A percentile compares a stretch with the other conserved stretches of the same genome.
Evolutionary conservation across 2,329 filamentous ascomycete genomes (phyloP).

Genomic region (Pestalotiopsis sp.): DNA sequence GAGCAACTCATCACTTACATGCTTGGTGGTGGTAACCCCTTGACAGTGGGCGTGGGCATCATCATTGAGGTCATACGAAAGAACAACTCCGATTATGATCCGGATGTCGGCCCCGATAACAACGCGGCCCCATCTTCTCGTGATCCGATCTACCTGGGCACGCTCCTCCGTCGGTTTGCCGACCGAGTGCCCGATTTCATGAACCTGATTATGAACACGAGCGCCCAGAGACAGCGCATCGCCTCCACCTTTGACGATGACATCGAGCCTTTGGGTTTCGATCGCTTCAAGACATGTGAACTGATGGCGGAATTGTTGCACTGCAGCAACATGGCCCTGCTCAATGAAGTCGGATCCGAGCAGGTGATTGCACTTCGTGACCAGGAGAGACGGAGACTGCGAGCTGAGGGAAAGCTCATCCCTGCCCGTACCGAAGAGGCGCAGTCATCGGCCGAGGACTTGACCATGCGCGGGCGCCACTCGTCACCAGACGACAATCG

Average conservation of each 20-base stretch:
- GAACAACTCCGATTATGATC: constrained; percentile 98
- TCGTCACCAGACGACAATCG: constrained; percentile 63
- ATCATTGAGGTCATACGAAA: constrained; percentile 98
- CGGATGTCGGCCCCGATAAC: constrained; percentile 82
- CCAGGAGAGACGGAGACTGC: constrained; percentile 77
- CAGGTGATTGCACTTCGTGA: constrained; percentile 82
- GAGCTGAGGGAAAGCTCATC: constrained; percentile 76
- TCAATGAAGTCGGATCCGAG: constrained; percentile 91
- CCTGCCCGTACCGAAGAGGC: constrained; percentile 41
- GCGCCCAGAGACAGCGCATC: constrained; percentile 73
- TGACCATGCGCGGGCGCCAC: constrained; percentile 60
- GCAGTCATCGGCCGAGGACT: constrained; percentile 60
- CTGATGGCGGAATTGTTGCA: constrained; percentile 97
- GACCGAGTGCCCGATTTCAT: constrained; percentile 93
- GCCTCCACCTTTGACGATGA: constrained; percentile 87
- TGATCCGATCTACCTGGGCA: constrained; percentile 95
- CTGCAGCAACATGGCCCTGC: constrained; percentile 96
- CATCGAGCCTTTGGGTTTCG: constrained; percentile 94
- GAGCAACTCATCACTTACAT: constrained; percentile 87
- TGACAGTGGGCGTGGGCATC: constrained; percentile 96
- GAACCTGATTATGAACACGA: constrained; percentile 80
- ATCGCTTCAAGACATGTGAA: constrained; percentile 98
- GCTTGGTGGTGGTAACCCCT: constrained; percentile 88
- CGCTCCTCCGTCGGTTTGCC: constrained; percentile 85
- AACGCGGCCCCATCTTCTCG: constrained; percentile 79